A percentile compares a stretch with the other conserved stretches of the same genome.
Conservation (phyloP, 116 monocot genomes). For the Dioscorea cayenensis region DNA sequence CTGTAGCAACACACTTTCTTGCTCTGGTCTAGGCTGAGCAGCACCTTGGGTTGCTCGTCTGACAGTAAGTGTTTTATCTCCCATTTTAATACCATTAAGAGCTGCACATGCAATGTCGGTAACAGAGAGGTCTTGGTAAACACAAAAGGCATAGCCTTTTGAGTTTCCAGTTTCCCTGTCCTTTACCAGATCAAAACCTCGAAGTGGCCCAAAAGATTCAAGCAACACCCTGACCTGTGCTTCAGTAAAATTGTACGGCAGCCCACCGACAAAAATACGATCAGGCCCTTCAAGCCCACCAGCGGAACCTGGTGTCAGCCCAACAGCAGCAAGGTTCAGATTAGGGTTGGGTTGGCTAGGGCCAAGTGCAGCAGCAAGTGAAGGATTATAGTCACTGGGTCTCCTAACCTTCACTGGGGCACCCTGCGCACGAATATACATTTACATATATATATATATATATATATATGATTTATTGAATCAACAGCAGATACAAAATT, state of each 20-base stretch:
- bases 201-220: constrained; percentile 70
- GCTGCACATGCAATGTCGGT: constrained; percentile 81
- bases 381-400: constrained; percentile 78
- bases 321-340: constrained; percentile 72
- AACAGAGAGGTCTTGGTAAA: constrained; percentile 64
- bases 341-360: constrained; percentile 74
- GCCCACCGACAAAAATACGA: constrained; percentile 70
- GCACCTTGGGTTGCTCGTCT: constrained; percentile 68
- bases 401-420: constrained; percentile 73
- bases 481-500: neutral
- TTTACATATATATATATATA: neutral
- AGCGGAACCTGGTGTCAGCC: constrained; percentile 59
- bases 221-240: constrained; percentile 72
- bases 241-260: constrained; percentile 80
- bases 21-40: constrained; percentile 63
- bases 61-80: constrained; percentile 75
- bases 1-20: constrained; percentile 54
- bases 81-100: constrained; percentile 81
- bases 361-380: constrained; percentile 67
- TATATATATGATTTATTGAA: neutral
- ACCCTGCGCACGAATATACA: constrained; percentile 27
- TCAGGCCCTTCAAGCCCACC: constrained; percentile 80
- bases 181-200: constrained; percentile 76
- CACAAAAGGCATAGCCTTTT: constrained; percentile 78
- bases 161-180: constrained; percentile 78